phyloP scores from a whole-genome alignment of 768 basidiomycete genomes.

The Mycena polygramma region DNA sequence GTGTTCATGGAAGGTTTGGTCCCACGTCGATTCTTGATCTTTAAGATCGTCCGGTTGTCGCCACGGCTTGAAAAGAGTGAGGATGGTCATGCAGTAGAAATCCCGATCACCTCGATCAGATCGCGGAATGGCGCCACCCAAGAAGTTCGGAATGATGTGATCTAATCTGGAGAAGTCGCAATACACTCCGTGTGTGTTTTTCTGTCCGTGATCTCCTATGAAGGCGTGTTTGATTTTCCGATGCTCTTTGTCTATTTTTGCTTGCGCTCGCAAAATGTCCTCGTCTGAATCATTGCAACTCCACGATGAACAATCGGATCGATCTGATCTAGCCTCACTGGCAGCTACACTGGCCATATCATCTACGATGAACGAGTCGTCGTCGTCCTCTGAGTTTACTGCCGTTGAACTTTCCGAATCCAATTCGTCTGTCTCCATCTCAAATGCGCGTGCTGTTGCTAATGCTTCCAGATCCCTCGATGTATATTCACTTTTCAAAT shows the following conservation, averaged over 20 bases:
- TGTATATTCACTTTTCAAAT: slow-evolving; percentile 1
- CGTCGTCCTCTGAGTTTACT: too few species aligned
- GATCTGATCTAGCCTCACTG: neutral
- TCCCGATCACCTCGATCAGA: slow-evolving; percentile 48
- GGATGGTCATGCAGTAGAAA: slow-evolving; percentile 45
- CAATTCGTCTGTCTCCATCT: too few species aligned
- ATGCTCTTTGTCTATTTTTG: neutral
- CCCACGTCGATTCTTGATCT: slow-evolving; percentile 33
- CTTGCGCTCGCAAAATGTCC: neutral
- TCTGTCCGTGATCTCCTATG: too few species aligned
- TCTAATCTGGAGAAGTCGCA: slow-evolving; percentile 10
- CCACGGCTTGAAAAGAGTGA: slow-evolving; percentile 46
- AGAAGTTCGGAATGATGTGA: slow-evolving; percentile 43
- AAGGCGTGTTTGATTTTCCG: neutral
- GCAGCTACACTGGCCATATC: too few species aligned
- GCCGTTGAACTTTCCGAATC: neutral
- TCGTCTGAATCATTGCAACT: neutral
- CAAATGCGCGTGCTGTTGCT: too few species aligned
- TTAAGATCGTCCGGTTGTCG: slow-evolving; percentile 40
- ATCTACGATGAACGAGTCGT: too few species aligned
- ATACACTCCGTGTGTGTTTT: slow-evolving; percentile 5
- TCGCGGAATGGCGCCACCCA: slow-evolving; percentile 42
- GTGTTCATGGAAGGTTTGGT: slow-evolving; percentile 34
- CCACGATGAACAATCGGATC: neutral
- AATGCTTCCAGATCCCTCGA: too few species aligned